Conservation (phyloP, 2,329 filamentous ascomycete species). For the Atkinsonella texensis region DNA sequence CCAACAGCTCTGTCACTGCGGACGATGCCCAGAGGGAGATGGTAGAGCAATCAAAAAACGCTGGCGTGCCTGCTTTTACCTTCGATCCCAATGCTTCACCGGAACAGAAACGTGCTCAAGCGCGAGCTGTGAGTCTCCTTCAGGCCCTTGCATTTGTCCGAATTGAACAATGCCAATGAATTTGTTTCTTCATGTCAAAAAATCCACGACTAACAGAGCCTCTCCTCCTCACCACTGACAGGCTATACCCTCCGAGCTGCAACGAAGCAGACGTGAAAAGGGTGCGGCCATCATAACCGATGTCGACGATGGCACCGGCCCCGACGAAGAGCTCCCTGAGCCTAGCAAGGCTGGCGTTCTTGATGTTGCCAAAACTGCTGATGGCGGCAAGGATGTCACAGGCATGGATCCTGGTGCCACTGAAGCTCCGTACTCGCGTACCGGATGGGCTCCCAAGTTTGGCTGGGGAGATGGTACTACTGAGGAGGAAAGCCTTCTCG, state of each 20-base stretch:
- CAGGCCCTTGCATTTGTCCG: neutral
- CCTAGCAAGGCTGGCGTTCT: slow-evolving; percentile 60
- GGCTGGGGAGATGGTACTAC: slow-evolving; percentile 49
- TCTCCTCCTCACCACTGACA: slow-evolving; percentile 6
- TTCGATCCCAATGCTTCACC: slow-evolving; percentile 79
- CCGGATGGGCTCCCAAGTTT: slow-evolving; percentile 84
- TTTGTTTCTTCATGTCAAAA: neutral
- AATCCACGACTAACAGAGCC: neutral
- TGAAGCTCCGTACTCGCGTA: slow-evolving; percentile 34
- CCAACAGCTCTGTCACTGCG: slow-evolving; percentile 53
- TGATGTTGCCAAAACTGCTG: slow-evolving; percentile 35
- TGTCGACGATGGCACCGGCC: slow-evolving; percentile 56
- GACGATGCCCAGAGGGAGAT: slow-evolving; percentile 63
- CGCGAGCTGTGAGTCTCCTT: slow-evolving; percentile 51
- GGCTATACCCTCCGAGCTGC: slow-evolving; percentile 28
- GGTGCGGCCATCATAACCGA: slow-evolving; percentile 67
- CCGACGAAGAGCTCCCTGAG: slow-evolving; percentile 66
- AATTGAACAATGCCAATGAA: neutral
- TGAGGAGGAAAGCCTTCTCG: slow-evolving; percentile 59
- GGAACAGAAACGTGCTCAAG: slow-evolving; percentile 74
- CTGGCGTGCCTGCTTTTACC: slow-evolving; percentile 66
- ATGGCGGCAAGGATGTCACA: slow-evolving; percentile 35
- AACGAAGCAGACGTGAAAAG: slow-evolving; percentile 31
- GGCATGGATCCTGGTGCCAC: slow-evolving; percentile 41
- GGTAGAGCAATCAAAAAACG: slow-evolving; percentile 64